phyloP scores from a whole-genome alignment of 2,329 filamentous ascomycete species.

The Paracoccidioides brasiliensis region DNA sequence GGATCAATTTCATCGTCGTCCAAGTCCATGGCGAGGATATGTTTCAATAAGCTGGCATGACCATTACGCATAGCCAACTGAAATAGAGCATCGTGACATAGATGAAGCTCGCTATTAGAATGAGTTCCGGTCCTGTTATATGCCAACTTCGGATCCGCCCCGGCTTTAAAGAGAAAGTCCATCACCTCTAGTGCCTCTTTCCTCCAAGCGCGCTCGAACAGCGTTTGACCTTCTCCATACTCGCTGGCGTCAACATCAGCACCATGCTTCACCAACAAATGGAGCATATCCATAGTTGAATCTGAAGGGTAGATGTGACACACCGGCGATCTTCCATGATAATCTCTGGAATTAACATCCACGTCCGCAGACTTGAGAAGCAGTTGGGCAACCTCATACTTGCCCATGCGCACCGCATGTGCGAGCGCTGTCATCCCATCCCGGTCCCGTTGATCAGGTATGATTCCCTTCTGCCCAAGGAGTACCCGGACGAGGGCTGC shows the following conservation, averaged over 20 bases:
- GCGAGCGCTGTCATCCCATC: not conserved
- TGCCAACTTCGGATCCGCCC: not conserved
- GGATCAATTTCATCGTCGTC: not conserved
- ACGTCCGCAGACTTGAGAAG: not conserved
- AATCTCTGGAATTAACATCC: not conserved
- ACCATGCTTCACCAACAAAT: not conserved
- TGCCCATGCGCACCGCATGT: not conserved
- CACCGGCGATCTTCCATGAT: not conserved
- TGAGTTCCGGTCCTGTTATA: not conserved
- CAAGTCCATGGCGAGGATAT: not conserved
- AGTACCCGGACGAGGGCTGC: not conserved
- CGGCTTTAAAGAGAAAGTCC: not conserved
- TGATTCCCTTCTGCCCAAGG: not conserved
- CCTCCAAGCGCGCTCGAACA: not conserved
- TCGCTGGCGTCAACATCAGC: constrained; percentile 5
- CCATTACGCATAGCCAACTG: not conserved
- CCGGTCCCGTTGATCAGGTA: not conserved
- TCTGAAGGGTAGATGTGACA: not conserved
- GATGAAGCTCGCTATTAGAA: not conserved
- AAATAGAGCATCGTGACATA: not conserved
- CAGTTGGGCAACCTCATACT: not conserved
- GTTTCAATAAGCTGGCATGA: not conserved
- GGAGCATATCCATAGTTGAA: not conserved
- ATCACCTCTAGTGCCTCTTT: not conserved
- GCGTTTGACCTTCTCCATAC: constrained; percentile 3